Evolutionary conservation across 148 eudicot species (phyloP), one percentile per base, ranked within the genome.

Genomic region (Rheum nobile): DNA sequence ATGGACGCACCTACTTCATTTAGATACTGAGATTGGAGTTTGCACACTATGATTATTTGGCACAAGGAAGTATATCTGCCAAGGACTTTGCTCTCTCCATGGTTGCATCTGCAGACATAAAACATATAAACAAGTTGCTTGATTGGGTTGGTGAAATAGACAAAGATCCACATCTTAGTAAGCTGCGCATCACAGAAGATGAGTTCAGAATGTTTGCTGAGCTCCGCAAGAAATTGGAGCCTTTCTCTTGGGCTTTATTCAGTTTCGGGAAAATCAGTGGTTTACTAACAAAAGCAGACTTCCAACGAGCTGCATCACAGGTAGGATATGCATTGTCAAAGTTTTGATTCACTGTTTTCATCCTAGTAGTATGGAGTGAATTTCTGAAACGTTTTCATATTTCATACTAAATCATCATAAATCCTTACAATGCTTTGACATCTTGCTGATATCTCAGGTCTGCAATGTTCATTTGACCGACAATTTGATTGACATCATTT

Each of bases 1-100:
- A 44, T 54, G 16, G 19, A 73, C 47, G 4, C 63, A 39, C 1
- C 41, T 61, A 6, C 10, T 32, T 8, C 39, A 21, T 82, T 38
- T 86, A 88, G 92, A 84, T 88, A 55, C 57, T 85, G 74, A 80
- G 78, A 67, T 79, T 88, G 78, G 90, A 88, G 81, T 88, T 88
- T 76, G 83, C 85, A 73, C 92, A 86, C 77, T 88, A 86, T 78
- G 92, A 86, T 75, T 86, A 86, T 78, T 83, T 79, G 77, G 78
- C 73, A 54, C 81, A 75, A 78, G 88, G 88, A 63, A 80, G 83
- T 35, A 88, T 88, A 79, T 79, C 84, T 38, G 87, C 92, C 57
- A 86, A 86, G 82, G 92, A 88, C 79, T 88, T 88, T 41, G 90
- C 92, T 55, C 84, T 88, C 67, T 86, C 92, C 67, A 83, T 88